Evolutionary conservation across 192 early-diverging fungal genomes (phyloP).

Genomic region (Phycomyces blakesleeanus): DNA sequence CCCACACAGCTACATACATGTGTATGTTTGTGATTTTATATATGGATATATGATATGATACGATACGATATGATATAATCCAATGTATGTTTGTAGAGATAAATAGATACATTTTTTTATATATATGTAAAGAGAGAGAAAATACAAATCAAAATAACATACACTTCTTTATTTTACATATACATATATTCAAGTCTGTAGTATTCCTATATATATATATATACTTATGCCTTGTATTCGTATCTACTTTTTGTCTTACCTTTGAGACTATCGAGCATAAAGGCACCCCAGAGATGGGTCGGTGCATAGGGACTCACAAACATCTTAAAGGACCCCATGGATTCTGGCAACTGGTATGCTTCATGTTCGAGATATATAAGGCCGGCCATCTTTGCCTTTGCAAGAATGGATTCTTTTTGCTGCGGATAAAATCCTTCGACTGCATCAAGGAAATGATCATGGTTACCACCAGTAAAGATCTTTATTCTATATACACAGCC

Average conservation of each 20-base stretch:
- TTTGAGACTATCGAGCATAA: slow-evolving; percentile 24
- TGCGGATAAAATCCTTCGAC: neutral
- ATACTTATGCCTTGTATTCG: too few relatives aligned
- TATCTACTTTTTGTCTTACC: neutral
- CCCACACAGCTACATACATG: slow-evolving; percentile 18
- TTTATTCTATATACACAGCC: too few relatives aligned
- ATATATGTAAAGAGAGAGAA: neutral
- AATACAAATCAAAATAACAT: neutral
- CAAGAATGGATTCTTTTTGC: slow-evolving; percentile 9
- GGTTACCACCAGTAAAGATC: slow-evolving; percentile 31
- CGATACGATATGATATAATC: too few relatives aligned
- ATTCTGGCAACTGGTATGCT: slow-evolving; percentile 16
- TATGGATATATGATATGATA: too few relatives aligned
- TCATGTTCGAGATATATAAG: slow-evolving; percentile 34
- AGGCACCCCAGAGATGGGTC: slow-evolving; percentile 25
- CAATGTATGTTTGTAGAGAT: too few relatives aligned
- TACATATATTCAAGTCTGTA: too few relatives aligned
- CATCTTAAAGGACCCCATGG: slow-evolving; percentile 12
- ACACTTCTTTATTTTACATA: too few relatives aligned
- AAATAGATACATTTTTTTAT: too few relatives aligned
- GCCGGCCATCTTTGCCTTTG: slow-evolving; percentile 9
- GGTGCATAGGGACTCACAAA: slow-evolving; percentile 29
- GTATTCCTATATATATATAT: too few relatives aligned
- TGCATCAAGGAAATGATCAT: slow-evolving; percentile 29
- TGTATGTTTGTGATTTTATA: too few relatives aligned